Evolutionary conservation across 169 alveolate species (phyloP), one percentile per base, ranked within the genome.

Genomic region (Babesia sp.): DNA sequence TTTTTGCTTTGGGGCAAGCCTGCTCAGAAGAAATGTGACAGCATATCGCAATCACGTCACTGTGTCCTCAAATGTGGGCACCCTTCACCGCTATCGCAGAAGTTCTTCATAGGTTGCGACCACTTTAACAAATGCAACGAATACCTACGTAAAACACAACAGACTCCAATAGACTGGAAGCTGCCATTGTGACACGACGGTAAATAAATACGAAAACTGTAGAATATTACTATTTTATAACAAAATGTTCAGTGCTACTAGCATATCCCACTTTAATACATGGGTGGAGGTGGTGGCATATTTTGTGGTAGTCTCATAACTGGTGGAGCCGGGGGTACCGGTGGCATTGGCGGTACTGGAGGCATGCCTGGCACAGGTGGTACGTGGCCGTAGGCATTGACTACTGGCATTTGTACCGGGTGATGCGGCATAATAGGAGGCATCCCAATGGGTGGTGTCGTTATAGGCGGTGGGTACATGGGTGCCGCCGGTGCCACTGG

Each of bases 11-110:
- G 98, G 98, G 99, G 99, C 28, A 79, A 80, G 42, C 93, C 94
- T 55, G 98, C 99, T n/a, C 88, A 93, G 70, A 93, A 92, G 50
- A 95, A 93, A 78, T 96, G 96, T 28, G 50, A 88, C 31, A 89
- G 83, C 42, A 97, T 98, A 33, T 93, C 95, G 72, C 71, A 80
- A n/a, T 71, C 66, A 4, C 94, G 92, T 76, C 99, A 97, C 87
- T 90, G 71, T 58, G 87, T 97, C 22, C 77, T 97, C 51, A 91
- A 94, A 73, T 93, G 96, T 37, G 98, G 97, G n/a, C 99, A 98
- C 86, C 99, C 99, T 24, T 96, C 99, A 12, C 99, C 99, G 7
- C 91, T 98, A 37, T 93, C 98, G 26, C 74, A 64, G 53, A 83
- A 66, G 57, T 56, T 55, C 33, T 80, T 83, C 54, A 16, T 56